Conservation (phyloP, 345 rosid species). For the Boechera stricta region DNA sequence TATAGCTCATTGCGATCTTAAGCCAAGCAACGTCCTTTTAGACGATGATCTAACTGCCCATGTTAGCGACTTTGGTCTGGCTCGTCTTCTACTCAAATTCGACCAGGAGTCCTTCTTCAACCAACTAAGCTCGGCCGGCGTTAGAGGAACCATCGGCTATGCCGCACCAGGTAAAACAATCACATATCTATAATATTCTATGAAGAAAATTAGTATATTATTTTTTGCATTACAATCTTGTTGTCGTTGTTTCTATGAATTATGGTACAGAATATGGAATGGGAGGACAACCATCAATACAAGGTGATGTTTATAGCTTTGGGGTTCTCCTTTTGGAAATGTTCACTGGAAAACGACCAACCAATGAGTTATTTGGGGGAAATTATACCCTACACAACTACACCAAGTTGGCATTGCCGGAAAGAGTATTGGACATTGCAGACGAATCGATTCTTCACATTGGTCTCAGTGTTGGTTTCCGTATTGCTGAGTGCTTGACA, state of each 20-base stretch:
- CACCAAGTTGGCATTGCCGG: constrained; percentile 23
- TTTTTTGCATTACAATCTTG: no score
- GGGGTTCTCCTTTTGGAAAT: constrained; percentile 10
- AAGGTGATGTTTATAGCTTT: constrained; percentile 19
- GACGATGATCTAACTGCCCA: no score
- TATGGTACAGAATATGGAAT: constrained; percentile 45
- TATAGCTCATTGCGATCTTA: no score
- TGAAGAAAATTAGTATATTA: no score
- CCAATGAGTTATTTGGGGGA: constrained; percentile 32
- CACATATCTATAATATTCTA: no score
- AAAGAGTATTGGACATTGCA: constrained; percentile 15
- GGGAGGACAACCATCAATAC: constrained; percentile 38
- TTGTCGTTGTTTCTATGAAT: neutral
- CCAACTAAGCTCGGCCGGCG: no score
- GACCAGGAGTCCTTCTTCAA: no score
- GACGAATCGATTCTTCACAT: constrained; percentile 19
- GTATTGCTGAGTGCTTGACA: constrained; percentile 4
- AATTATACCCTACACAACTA: constrained; percentile 20
- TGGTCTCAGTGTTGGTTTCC: neutral
- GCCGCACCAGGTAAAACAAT: no score
- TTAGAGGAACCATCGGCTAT: no score
- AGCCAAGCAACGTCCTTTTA: no score
- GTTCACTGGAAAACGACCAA: constrained; percentile 35
- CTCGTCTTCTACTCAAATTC: no score
- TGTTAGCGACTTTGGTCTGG: no score